Base-by-base conservation (phyloP, 1,139 yeast genomes). In the Lodderomyces orthopsilosis region DNA sequence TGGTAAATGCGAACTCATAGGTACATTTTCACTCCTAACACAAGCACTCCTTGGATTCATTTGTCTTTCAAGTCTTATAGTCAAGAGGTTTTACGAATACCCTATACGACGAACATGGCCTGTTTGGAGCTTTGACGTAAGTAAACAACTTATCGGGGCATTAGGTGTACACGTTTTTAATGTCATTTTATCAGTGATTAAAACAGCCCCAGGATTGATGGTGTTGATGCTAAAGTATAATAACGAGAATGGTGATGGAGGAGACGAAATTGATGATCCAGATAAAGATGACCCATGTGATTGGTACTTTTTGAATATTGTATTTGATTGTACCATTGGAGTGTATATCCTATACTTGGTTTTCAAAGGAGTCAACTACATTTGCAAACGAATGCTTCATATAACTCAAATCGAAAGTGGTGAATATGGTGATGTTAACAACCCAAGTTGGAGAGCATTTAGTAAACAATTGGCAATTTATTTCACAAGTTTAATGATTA, bases 271-370 rank as follows among this genome's bases (percentile, higher is more conserved):
- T 28, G 36, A 33, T 23, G 54, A 51, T 32, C 55, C 44, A 13
- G 47, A 50, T 22, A 53, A 54, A 12, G 73, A 69, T 28, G 75
- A 84, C 52, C 91, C 91, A 7, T 86, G 95, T 58, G 89, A 85
- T 53, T 91, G 97, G 95, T 93, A 93, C 65, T 91, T 93, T 56
- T 70, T 93, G 44, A 93, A 87, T 56, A 79, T 91, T 36, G 74
- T 91, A 17, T 77, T 91, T 58, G 98, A 93, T 61, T 91, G 98
- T 37, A 93, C 98, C 0, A 75, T 91, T n/a, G 98, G 98, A 0
- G 95, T 90, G 2, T 94, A 94, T 19, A 75, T 91, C 3, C 70
- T 93, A 35, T 90, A 65, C 33, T 57, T 77, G 9, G 84, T 85
- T 13, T 72, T 74, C 49, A 62, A 58, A 35, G 58, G 68, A 1